Evolutionary conservation across 768 basidiomycete species (phyloP), one percentile per base, ranked within the genome.

Genomic region (Xanthoconium stramineum): DNA sequence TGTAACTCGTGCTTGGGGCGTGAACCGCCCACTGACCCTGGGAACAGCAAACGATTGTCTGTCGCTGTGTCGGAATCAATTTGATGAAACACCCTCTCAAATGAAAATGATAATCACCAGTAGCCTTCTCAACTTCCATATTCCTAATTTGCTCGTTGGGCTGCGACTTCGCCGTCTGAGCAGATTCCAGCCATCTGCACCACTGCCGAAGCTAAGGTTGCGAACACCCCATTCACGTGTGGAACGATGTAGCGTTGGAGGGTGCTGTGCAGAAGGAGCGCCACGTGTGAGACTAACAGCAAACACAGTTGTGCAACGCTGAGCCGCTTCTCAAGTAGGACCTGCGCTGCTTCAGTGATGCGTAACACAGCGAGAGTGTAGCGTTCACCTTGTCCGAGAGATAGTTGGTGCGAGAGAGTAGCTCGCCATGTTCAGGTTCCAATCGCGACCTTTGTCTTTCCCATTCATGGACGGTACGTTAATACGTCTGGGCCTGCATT

Each of bases 221-320:
- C 82, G 76, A 52, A 75, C 73, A 0, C 85, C 75, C 85, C 83
- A 86, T 54, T 80, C 80, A 47, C 77, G 75, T 61, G 79, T 66
- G 0, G 77, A 72, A 12, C 56, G 58, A 51, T 59, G 62, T 20
- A 46, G 13, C 0, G 24, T 29, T 8, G 50, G 42, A 38, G 58
- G 55, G 15, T 61, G 57, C 24, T 63, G 52, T 84, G 88, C 8
- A 36, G 60, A 46, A 6, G 70, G 61, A 17, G 69, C 66, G 33
- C 91, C 91, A 6, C 93, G 83, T 5, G 93, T 94, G 50, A 96
- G 78, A 17, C 87, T 4, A 97, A 77, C 6, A 96, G 78, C 7
- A 95, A 78, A 66, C 88, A 85, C 0, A 98, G 79, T 64, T 98
- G 95, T 0, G 89, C 89, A 20, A 97, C 84, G 3, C 94, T 88